Conservation (phyloP, 371 early-diverging fungal genomes). For the Rhizopus delemar region DNA sequence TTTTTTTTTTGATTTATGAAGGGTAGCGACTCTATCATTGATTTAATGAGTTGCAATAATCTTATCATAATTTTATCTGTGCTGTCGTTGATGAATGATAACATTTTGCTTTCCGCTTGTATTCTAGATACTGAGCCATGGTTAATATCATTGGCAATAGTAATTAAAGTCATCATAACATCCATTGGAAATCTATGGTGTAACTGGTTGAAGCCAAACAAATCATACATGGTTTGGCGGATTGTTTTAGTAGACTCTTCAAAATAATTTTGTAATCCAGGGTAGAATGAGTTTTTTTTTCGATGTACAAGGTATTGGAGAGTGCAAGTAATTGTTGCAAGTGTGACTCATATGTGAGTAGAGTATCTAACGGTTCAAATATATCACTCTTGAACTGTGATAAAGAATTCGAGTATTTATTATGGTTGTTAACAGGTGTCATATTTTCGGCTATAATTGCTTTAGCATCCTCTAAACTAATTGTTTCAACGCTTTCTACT, state of each 20-base stretch:
- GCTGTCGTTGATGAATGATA: slow-evolving; percentile 7
- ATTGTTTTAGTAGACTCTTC: slow-evolving; percentile 14
- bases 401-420: slow-evolving; percentile 12
- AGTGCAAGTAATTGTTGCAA: slow-evolving; percentile 13
- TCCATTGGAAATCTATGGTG: slow-evolving; percentile 8
- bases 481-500: slow-evolving; percentile 15
- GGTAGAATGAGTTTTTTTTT: slow-evolving; percentile 18
- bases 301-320: slow-evolving; percentile 11
- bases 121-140: slow-evolving; percentile 6
- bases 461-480: slow-evolving; percentile 14
- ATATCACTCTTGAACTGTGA: slow-evolving; percentile 10
- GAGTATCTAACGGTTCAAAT: slow-evolving; percentile 8
- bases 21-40: slow-evolving; percentile 16
- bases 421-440: slow-evolving; percentile 10
- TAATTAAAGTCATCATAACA: slow-evolving; percentile 7
- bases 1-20: slow-evolving; percentile 12
- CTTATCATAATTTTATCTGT: slow-evolving; percentile 8
- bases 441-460: slow-evolving; percentile 12
- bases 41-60: slow-evolving; percentile 11
- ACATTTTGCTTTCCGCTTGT: slow-evolving; percentile 13
- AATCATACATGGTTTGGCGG: slow-evolving; percentile 10
- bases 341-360: slow-evolving; percentile 15
- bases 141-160: slow-evolving; percentile 12
- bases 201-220: slow-evolving; percentile 16
- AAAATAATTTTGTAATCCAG: slow-evolving; percentile 14